Conservation (phyloP, 495 filamentous ascomycete genomes). For the Schizothecium vesticola region DNA sequence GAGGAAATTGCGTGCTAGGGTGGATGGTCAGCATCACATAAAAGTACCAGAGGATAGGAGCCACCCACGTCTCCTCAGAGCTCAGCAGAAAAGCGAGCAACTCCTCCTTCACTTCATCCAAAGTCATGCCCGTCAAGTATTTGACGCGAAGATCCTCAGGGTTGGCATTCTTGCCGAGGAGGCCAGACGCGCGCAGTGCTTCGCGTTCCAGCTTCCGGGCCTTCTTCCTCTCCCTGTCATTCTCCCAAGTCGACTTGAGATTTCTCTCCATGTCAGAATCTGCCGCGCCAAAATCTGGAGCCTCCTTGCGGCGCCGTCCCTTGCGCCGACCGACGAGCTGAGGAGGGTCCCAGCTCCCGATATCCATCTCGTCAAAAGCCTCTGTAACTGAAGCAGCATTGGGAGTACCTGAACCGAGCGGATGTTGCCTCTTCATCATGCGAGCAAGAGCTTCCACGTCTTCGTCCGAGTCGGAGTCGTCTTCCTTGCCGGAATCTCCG, state of each 20-base stretch:
- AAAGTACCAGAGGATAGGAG: background rate
- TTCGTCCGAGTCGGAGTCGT: constrained; percentile 30
- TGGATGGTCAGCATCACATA: constrained; percentile 13
- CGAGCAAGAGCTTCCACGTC: constrained; percentile 56
- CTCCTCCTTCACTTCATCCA: constrained; percentile 67
- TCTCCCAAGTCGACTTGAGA: constrained; percentile 60
- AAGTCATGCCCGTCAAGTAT: constrained; percentile 65
- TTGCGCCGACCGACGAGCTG: constrained; percentile 46
- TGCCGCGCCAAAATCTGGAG: constrained; percentile 50
- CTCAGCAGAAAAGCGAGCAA: constrained; percentile 65
- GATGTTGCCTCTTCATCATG: constrained; percentile 60
- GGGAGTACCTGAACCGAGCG: constrained; percentile 53
- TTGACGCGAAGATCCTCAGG: constrained; percentile 65
- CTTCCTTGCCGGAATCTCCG: constrained; percentile 19
- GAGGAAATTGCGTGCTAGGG: constrained; percentile 67
- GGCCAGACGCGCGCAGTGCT: constrained; percentile 67
- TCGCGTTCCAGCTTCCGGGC: constrained; percentile 71
- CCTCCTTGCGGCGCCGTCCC: constrained; percentile 51
- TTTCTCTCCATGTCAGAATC: constrained; percentile 69
- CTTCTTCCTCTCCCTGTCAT: constrained; percentile 79
- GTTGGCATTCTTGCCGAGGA: constrained; percentile 62
- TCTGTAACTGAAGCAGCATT: constrained; percentile 62
- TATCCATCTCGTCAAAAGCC: constrained; percentile 71
- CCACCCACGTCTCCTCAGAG: constrained; percentile 55
- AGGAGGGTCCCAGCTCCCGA: constrained; percentile 75